Percentiles rank a stretch among this genome's conserved stretches.
These are phyloP conservation scores for Omphalotus guepiniiformis DNA, from an alignment of 768 basidiomycete species.

Conservation along the genomic window DNA sequence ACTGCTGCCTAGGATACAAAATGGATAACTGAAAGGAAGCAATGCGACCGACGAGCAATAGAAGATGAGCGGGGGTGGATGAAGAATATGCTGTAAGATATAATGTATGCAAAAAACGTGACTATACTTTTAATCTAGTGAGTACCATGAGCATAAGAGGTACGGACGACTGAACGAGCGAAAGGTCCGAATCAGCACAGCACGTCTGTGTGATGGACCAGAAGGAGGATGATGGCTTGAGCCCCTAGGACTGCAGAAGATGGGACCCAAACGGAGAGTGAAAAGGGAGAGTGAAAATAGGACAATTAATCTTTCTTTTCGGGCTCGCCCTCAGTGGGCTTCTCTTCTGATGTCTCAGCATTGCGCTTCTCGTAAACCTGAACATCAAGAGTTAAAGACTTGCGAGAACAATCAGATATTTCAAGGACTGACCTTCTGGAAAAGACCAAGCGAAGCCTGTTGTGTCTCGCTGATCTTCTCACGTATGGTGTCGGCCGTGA, in stretches of 20 bases:
- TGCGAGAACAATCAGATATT: neutral
- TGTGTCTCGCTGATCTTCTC: conserved; percentile 94
- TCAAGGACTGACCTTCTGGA: conserved; percentile 71
- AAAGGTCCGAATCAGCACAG: no score
- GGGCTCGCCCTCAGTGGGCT: conserved; percentile 39
- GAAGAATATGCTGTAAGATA: conserved; percentile 3
- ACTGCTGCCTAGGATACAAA: conserved; percentile 5
- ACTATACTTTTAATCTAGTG: no score
- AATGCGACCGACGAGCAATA: neutral
- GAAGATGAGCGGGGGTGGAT: neutral
- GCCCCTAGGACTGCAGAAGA: no score
- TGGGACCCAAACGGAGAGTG: conserved; percentile 10
- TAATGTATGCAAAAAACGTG: no score
- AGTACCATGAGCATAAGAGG: no score
- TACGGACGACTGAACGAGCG: conserved; percentile 4
- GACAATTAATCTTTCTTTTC: conserved; percentile 81
- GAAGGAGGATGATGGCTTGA: no score
- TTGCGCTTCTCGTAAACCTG: conserved; percentile 87
- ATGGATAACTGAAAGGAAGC: conserved; percentile 2
- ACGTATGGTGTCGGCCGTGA: conserved; percentile 85
- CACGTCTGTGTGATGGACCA: neutral
- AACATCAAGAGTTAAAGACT: neutral
- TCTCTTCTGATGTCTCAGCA: conserved; percentile 49
- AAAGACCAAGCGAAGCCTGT: conserved; percentile 90
- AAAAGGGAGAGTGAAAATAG: conserved; percentile 8